Evolutionary conservation across 768 basidiomycete genomes (phyloP).

Genomic region (Dacryopinax spathularia): DNA sequence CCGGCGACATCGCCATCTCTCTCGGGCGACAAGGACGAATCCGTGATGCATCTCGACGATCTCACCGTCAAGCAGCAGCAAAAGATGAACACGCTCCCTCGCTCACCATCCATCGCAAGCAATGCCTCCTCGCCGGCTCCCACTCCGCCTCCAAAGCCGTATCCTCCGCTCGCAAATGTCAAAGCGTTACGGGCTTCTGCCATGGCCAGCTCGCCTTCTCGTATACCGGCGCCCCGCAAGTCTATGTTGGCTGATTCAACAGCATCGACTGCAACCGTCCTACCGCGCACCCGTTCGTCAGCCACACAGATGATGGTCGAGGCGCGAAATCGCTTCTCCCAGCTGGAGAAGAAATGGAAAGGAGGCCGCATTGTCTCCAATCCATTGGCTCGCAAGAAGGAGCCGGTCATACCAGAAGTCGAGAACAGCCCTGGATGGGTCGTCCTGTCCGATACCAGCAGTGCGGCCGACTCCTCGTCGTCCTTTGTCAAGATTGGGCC

Average conservation of each 20-base stretch:
- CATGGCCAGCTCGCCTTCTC: slow-evolving; percentile 20
- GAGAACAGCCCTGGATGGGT: slow-evolving; percentile 1
- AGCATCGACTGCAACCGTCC: slow-evolving; percentile 18
- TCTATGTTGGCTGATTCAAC: slow-evolving; percentile 24
- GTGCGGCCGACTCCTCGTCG: neutral
- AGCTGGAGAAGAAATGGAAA: slow-evolving; percentile 74
- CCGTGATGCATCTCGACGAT: slow-evolving; percentile 32
- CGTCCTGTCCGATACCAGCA: neutral
- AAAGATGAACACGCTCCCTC: neutral
- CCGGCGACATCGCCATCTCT: slow-evolving; percentile 21
- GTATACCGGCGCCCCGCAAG: slow-evolving; percentile 19
- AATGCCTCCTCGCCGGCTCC: slow-evolving; percentile 33
- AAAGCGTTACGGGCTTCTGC: slow-evolving; percentile 35
- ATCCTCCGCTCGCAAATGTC: slow-evolving; percentile 30
- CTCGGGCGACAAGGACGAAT: slow-evolving; percentile 35
- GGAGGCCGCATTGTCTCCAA: slow-evolving; percentile 32
- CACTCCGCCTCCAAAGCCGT: slow-evolving; percentile 42
- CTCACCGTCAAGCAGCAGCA: slow-evolving; percentile 1
- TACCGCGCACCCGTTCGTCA: slow-evolving; percentile 46
- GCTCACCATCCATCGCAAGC: slow-evolving; percentile 27
- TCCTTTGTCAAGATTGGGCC: neutral
- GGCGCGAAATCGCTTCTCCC: slow-evolving; percentile 72
- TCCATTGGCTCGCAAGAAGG: neutral
- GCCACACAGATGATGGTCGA: slow-evolving; percentile 88
- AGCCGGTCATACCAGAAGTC: neutral